These are phyloP conservation scores for Dioszegia aurantiaca DNA, from an alignment of 768 basidiomycete species.

Conservation along the genomic window DNA sequence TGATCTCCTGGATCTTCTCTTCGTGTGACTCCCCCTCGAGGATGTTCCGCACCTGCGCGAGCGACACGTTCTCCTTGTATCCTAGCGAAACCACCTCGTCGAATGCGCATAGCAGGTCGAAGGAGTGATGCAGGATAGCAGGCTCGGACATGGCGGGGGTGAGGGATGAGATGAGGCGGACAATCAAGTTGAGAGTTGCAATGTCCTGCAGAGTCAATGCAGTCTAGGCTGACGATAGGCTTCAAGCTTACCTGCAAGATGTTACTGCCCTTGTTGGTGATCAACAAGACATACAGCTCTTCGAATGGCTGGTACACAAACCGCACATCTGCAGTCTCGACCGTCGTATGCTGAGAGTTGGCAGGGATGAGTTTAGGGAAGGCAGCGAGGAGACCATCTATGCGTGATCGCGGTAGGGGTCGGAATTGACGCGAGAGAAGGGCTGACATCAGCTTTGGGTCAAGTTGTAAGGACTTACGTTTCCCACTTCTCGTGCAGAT, in stretches of 20 bases:
- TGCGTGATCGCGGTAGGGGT: slow-evolving; percentile 76
- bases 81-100: slow-evolving; percentile 94
- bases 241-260: slow-evolving; percentile 67
- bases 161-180: slow-evolving; percentile 76
- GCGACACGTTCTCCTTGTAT: slow-evolving; percentile 56
- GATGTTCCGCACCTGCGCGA: slow-evolving; percentile 55
- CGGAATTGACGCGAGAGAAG: slow-evolving; percentile 95
- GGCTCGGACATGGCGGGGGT: slow-evolving; percentile 54
- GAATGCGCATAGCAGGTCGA: slow-evolving; percentile 90
- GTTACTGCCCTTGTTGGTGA: slow-evolving; percentile 98
- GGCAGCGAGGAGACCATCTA: slow-evolving; percentile 91
- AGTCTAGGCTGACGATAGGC: background rate
- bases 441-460: slow-evolving; percentile 57
- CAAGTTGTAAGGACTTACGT: slow-evolving; percentile 31
- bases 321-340: slow-evolving; percentile 89
- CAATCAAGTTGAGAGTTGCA: slow-evolving; percentile 88
- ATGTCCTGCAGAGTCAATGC: slow-evolving; percentile 61
- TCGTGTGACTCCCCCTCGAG: slow-evolving; percentile 58
- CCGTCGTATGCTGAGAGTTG: slow-evolving; percentile 92
- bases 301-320: slow-evolving; percentile 96
- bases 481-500: slow-evolving; percentile 51
- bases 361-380: slow-evolving; percentile 96
- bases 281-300: slow-evolving; percentile 92
- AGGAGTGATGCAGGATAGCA: slow-evolving; percentile 84
- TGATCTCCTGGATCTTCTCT: slow-evolving; percentile 88